phyloP scores from a whole-genome alignment of 164 flowering plant species.

The Vitis labrusca region DNA sequence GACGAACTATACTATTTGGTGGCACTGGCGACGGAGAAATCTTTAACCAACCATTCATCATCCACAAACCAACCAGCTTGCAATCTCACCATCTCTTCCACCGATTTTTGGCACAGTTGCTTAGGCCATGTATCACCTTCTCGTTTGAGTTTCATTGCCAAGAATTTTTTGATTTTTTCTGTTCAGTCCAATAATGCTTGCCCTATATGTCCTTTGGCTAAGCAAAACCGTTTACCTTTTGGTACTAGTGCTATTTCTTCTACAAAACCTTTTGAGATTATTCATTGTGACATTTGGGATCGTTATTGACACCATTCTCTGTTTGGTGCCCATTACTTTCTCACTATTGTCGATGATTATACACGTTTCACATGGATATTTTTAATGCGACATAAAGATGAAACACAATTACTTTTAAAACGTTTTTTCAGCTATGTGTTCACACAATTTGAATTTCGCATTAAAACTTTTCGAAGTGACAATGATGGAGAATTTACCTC shows the following conservation, averaged over 20 bases:
- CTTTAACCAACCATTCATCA: neutral
- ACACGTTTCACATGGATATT: slow-evolving; percentile 2
- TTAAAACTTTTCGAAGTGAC: neutral
- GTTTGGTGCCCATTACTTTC: too few species aligned
- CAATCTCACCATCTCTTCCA: slow-evolving; percentile 3
- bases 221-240: neutral
- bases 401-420: slow-evolving; percentile 5
- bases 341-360: slow-evolving; percentile 3
- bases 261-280: neutral
- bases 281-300: neutral
- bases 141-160: neutral
- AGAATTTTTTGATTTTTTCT: neutral
- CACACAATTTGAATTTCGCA: neutral
- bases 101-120: neutral
- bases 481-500: too few species aligned
- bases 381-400: neutral
- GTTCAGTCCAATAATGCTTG: neutral
- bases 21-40: neutral
- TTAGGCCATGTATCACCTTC: slow-evolving; percentile 1
- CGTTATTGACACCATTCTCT: too few species aligned
- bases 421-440: neutral
- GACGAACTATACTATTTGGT: neutral
- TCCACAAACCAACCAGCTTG: neutral
- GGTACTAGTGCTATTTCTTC: neutral
- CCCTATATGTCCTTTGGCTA: slow-evolving; percentile 2